phyloP scores from a whole-genome alignment of 306 rosid species.

The Citrullus colocynthis region DNA sequence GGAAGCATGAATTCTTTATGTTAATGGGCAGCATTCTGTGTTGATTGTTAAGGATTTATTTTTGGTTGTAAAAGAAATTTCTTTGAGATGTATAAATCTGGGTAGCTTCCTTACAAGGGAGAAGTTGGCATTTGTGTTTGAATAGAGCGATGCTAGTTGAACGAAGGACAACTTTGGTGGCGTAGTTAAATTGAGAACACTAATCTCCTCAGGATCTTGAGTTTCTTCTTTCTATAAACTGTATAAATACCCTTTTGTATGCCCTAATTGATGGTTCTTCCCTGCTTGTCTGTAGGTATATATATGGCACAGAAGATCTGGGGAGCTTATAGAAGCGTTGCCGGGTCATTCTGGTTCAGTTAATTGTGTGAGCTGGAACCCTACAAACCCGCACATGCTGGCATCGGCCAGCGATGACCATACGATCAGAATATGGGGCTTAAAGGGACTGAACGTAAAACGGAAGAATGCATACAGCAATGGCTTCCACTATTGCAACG shows the following conservation, averaged over 20 bases:
- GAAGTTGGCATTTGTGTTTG: neutral
- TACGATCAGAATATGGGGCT: slow-evolving; percentile 92
- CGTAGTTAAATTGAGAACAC: neutral
- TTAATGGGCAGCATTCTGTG: neutral
- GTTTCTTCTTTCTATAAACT: neutral
- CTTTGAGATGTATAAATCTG: neutral
- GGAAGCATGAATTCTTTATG: neutral
- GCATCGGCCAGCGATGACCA: slow-evolving; percentile 97
- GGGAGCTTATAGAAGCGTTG: slow-evolving; percentile 59
- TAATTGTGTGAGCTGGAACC: slow-evolving; percentile 95
- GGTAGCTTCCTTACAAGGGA: neutral
- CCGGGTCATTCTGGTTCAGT: slow-evolving; percentile 95
- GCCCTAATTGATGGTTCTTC: slow-evolving; percentile 10
- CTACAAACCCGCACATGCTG: slow-evolving; percentile 83
- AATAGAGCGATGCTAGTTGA: neutral
- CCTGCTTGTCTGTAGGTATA: slow-evolving; percentile 48
- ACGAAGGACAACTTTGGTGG: neutral
- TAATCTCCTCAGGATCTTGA: neutral
- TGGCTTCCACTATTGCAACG: slow-evolving; percentile 80
- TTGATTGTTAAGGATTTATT: neutral
- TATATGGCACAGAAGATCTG: slow-evolving; percentile 73
- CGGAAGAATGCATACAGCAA: slow-evolving; percentile 46
- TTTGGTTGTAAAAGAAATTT: neutral
- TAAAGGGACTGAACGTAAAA: slow-evolving; percentile 44
- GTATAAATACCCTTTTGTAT: neutral